These are phyloP conservation scores for Starmerella floricola DNA, from an alignment of 805 yeast species.

Conservation along the genomic window DNA sequence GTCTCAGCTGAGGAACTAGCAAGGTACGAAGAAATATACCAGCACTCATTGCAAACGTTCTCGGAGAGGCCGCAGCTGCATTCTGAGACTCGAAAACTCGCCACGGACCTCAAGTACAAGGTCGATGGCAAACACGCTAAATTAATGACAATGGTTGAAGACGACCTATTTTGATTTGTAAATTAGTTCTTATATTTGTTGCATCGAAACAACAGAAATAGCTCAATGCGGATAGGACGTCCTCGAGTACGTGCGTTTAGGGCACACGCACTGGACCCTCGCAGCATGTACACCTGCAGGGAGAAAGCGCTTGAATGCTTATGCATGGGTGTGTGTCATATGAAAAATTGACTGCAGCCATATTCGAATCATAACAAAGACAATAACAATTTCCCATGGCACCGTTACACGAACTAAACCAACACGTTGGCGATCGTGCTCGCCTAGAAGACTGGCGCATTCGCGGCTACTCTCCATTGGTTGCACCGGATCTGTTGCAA, in stretches of 20 bases:
- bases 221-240: too few species aligned
- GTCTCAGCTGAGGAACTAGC: neutral
- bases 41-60: neutral
- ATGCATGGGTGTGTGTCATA: too few species aligned
- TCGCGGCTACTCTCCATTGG: slow-evolving; percentile 83
- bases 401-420: slow-evolving; percentile 21
- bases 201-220: too few species aligned
- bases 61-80: slow-evolving; percentile 4
- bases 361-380: too few species aligned
- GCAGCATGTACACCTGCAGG: too few species aligned
- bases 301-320: too few species aligned
- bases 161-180: neutral
- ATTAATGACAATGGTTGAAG: neutral
- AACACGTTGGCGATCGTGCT: slow-evolving; percentile 22
- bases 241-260: too few species aligned
- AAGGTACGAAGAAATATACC: slow-evolving; percentile 1
- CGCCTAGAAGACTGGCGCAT: slow-evolving; percentile 29
- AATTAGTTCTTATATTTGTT: neutral
- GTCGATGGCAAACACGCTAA: neutral
- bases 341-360: too few species aligned
- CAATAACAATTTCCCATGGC: slow-evolving; percentile 12
- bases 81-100: neutral
- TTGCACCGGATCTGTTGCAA: slow-evolving; percentile 89
- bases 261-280: too few species aligned
- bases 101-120: neutral